Percentiles rank a stretch among this genome's conserved stretches.
phyloP scores from a whole-genome alignment of 495 filamentous ascomycete genomes.

The Tuber aestivum region DNA sequence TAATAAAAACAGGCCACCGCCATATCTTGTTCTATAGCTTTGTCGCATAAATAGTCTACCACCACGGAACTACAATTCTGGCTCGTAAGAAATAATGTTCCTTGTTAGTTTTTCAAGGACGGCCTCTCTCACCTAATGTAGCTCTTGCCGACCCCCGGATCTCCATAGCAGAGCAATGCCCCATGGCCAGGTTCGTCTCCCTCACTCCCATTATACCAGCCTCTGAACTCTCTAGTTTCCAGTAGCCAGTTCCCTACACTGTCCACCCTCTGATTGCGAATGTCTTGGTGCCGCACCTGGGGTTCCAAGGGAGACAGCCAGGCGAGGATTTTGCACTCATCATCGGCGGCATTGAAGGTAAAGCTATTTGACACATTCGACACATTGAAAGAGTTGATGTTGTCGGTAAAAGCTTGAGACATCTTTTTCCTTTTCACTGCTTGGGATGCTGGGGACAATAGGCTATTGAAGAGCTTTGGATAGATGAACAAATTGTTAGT shows the following conservation, averaged over 20 bases:
- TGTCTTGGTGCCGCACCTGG: neutral
- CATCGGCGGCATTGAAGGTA: neutral
- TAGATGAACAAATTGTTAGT: neutral
- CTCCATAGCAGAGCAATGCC: neutral
- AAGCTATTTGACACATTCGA: neutral
- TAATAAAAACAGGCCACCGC: neutral
- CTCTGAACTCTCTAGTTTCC: neutral
- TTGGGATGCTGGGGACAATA: neutral
- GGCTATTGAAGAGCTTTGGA: neutral
- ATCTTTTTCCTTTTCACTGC: neutral
- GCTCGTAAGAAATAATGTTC: neutral
- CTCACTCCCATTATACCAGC: neutral
- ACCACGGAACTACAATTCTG: neutral
- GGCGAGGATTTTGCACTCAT: neutral
- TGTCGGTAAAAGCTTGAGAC: neutral
- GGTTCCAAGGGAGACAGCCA: neutral
- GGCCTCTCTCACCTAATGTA: neutral
- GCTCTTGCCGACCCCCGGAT: neutral
- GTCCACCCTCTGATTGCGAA: neutral
- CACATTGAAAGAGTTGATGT: neutral
- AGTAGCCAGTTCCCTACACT: neutral
- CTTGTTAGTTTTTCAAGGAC: neutral
- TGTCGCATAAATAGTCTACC: neutral
- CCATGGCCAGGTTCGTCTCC: neutral
- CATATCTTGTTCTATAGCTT: neutral